Evolutionary conservation across 306 rosid genomes (phyloP).

Genomic region (Cyclanthera cordifolia): DNA sequence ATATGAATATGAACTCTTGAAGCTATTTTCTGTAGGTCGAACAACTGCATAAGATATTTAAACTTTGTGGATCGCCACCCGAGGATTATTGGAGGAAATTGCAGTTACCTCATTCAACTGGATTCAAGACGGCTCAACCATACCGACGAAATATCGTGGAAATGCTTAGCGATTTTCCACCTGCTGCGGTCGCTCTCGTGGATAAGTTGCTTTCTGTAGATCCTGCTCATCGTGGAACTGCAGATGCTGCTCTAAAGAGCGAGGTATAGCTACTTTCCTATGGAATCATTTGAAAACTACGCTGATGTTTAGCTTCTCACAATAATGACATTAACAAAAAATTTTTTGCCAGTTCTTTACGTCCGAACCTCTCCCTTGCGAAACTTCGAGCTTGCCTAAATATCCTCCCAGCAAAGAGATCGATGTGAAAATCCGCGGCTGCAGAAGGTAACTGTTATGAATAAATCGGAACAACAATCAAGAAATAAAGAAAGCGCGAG

Average conservation of each 20-base stretch:
- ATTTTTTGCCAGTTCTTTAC: constrained; percentile 50
- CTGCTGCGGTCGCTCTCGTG: constrained; percentile 49
- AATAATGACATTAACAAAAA: not conserved
- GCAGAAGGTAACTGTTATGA: constrained; percentile 42
- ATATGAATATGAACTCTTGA: not conserved
- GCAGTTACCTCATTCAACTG: constrained; percentile 44
- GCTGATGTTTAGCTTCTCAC: not conserved
- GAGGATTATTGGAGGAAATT: constrained; percentile 73
- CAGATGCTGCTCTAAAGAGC: constrained; percentile 55
- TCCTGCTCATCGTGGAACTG: constrained; percentile 67
- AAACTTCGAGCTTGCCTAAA: constrained; percentile 76
- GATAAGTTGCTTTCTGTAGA: constrained; percentile 71
- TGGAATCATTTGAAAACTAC: not conserved
- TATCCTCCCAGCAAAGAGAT: constrained; percentile 95
- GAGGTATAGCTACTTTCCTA: constrained; percentile 37
- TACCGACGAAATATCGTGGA: constrained; percentile 60
- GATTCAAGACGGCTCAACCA: constrained; percentile 68
- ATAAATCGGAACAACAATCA: too few species aligned
- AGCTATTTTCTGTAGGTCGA: constrained; percentile 49
- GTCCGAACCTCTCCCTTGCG: constrained; percentile 64
- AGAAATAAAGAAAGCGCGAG: too few species aligned
- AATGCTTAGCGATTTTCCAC: constrained; percentile 57
- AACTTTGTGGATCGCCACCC: constrained; percentile 93
- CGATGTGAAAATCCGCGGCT: constrained; percentile 56
- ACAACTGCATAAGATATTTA: constrained; percentile 84